Evolutionary conservation across 371 early-diverging fungal genomes (phyloP).

Genomic region (Rhizopus delemar): DNA sequence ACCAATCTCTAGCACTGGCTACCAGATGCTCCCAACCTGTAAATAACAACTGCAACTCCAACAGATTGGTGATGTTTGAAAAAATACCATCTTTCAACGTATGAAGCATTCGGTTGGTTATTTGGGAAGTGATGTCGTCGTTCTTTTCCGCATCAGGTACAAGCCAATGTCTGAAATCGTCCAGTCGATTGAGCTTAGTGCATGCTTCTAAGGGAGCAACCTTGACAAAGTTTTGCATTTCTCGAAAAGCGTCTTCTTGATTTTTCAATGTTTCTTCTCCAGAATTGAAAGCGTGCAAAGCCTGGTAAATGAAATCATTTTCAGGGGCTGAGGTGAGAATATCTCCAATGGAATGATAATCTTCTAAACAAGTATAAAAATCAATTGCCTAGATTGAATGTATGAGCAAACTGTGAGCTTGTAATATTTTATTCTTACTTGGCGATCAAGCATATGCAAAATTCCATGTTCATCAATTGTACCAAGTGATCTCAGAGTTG

Average conservation of each 20-base stretch:
- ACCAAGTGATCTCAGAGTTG: conserved; percentile 9
- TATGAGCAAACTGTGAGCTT: neutral
- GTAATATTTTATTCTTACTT: conserved; percentile 16
- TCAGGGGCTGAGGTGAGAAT: conserved; percentile 14
- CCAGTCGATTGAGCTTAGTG: conserved; percentile 21
- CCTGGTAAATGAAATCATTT: conserved; percentile 18
- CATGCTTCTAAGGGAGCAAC: conserved; percentile 26
- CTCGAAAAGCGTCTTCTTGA: neutral
- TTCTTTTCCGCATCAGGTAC: neutral
- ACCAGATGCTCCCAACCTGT: conserved; percentile 15
- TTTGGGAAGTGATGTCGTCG: neutral
- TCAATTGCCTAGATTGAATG: conserved; percentile 16
- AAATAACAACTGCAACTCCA: conserved; percentile 32
- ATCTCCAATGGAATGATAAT: conserved; percentile 27
- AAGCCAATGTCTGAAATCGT: conserved; percentile 25
- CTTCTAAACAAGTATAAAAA: conserved; percentile 38
- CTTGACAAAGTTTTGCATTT: conserved; percentile 9
- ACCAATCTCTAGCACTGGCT: conserved; percentile 26
- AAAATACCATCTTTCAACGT: conserved; percentile 24
- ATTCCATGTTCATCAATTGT: conserved; percentile 28
- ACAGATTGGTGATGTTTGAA: conserved; percentile 19
- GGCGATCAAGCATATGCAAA: conserved; percentile 34
- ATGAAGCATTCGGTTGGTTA: conserved; percentile 19
- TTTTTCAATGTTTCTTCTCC: neutral
- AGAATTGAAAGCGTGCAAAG: conserved; percentile 25